Evolutionary conservation across 1,284 basidiomycete species (phyloP).

Genomic region (Leccinum pachyderme): DNA sequence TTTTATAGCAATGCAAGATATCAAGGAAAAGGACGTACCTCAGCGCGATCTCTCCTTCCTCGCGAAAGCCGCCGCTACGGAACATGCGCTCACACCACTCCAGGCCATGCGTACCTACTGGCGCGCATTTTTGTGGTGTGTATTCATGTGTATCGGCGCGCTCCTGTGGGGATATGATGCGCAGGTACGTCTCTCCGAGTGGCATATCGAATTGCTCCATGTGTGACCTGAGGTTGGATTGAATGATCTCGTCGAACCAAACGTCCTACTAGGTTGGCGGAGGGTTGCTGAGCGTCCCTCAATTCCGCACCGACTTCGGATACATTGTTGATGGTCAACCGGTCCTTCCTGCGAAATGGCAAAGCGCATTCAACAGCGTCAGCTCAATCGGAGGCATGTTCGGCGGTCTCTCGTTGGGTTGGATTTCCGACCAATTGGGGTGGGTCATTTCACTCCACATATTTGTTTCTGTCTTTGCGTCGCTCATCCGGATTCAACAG

Average conservation of each 20-base stretch:
- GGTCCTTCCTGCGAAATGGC: conserved; percentile 30
- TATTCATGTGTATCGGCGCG: conserved; percentile 28
- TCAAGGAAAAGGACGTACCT: conserved; percentile 10
- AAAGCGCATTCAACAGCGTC: conserved; percentile 30
- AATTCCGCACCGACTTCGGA: conserved; percentile 32
- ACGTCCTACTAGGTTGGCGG: conserved; percentile 16
- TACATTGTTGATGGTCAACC: conserved; percentile 5
- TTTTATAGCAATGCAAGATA: neutral
- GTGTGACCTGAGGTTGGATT: neutral
- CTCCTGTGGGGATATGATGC: conserved; percentile 31
- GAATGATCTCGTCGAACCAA: neutral
- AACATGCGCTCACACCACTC: conserved; percentile 22
- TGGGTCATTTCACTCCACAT: neutral
- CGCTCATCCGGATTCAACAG: conserved; percentile 3
- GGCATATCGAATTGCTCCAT: neutral
- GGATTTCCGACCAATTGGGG: conserved; percentile 27
- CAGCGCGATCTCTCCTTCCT: conserved; percentile 18
- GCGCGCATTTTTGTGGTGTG: conserved; percentile 28
- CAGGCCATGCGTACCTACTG: conserved; percentile 25
- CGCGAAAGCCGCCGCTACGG: conserved; percentile 22
- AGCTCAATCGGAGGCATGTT: conserved; percentile 29
- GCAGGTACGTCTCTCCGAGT: conserved; percentile 17
- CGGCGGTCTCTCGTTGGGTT: conserved; percentile 28
- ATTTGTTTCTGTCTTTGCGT: neutral
- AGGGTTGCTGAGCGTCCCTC: conserved; percentile 3